A percentile compares a stretch with the other conserved stretches of the same genome.
Evolutionary conservation across 306 rosid genomes (phyloP).

Genomic region (Quillaja saponaria): DNA sequence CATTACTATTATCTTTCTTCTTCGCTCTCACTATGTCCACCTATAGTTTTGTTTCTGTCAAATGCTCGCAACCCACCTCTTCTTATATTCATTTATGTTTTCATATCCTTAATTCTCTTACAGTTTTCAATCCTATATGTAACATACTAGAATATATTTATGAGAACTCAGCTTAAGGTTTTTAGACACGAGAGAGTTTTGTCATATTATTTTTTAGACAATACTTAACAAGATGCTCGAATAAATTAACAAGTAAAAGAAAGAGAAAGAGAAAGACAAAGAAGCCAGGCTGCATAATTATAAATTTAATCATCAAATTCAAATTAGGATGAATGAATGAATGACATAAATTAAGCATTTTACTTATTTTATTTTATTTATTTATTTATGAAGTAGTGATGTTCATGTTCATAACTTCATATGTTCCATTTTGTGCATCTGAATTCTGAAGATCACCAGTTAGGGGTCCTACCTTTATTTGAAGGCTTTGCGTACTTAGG

Average conservation of each 20-base stretch:
- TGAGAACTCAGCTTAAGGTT: no score
- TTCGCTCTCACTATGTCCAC: conserved; percentile 33
- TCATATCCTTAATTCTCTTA: conserved; percentile 32
- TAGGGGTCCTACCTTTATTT: conserved; percentile 13
- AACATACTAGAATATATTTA: conserved; percentile 17
- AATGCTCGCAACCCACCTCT: conserved; percentile 82
- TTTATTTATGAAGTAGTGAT: no score
- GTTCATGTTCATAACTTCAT: no score
- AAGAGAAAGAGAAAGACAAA: no score
- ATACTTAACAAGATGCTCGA: no score
- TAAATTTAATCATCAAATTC: no score
- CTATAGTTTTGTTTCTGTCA: conserved; percentile 44
- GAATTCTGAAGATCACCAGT: neutral
- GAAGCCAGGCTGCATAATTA: neutral
- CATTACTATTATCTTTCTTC: conserved; percentile 45
- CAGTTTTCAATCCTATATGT: conserved; percentile 35
- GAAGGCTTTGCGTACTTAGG: conserved; percentile 3
- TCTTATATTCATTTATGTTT: conserved; percentile 66
- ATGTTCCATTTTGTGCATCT: conserved; percentile 14
- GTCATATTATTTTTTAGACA: no score
- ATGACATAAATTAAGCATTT: no score
- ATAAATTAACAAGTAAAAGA: no score
- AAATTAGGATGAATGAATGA: no score
- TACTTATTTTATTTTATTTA: no score
- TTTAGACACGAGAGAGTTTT: no score